A percentile compares a stretch with the other conserved stretches of the same genome.
These are phyloP conservation scores for Cicer bijugum DNA, from an alignment of 306 rosid species.

Conservation along the genomic window DNA sequence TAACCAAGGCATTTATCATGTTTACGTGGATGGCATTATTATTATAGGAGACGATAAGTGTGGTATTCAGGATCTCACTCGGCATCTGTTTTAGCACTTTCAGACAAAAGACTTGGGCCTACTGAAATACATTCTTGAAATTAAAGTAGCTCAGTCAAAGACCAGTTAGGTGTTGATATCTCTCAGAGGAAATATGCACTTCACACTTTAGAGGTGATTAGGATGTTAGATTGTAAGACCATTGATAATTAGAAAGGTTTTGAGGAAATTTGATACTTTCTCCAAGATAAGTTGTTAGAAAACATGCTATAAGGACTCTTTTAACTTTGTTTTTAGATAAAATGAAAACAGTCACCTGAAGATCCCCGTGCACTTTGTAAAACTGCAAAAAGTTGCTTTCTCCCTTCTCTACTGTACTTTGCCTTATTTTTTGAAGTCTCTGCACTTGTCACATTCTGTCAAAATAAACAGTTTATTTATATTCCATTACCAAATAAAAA, in stretches of 20 bases:
- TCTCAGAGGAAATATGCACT: not conserved
- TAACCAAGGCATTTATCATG: not conserved
- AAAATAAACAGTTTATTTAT: constrained; percentile 47
- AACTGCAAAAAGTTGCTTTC: constrained; percentile 94
- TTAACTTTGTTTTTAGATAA: constrained; percentile 13
- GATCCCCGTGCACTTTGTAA: constrained; percentile 97
- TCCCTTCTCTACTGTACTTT: constrained; percentile 84
- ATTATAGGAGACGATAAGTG: not conserved
- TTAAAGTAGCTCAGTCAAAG: not conserved
- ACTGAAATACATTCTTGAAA: not conserved
- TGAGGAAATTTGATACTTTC: not conserved
- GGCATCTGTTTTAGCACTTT: not conserved
- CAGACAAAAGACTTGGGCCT: not conserved
- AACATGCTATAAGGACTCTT: constrained; percentile 15
- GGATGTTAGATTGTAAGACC: not conserved
- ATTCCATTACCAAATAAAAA: constrained; percentile 11
- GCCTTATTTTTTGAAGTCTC: constrained; percentile 81
- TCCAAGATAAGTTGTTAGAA: not conserved
- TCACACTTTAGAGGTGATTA: not conserved
- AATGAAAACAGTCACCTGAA: constrained; percentile 65
- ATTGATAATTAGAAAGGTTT: not conserved
- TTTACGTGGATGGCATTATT: no score
- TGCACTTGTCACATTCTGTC: constrained; percentile 72
- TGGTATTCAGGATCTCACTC: not conserved
- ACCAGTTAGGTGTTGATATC: not conserved